Conservation (phyloP, 306 rosid genomes). For the Cucurbita maxima region DNA sequence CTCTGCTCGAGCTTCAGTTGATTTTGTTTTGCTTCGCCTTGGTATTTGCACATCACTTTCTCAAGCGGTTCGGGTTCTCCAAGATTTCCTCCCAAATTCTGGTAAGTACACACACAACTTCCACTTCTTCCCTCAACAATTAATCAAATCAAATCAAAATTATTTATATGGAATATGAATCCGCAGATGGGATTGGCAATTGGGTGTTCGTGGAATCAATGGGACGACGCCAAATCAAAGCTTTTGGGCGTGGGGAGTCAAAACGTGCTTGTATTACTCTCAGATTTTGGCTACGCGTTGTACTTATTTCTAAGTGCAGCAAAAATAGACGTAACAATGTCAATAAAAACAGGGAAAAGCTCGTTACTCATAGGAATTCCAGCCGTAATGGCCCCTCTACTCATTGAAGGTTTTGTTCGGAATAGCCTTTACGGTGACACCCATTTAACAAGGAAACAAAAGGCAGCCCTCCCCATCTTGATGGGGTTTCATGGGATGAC, state of each 20-base stretch:
- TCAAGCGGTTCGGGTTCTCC: conserved; percentile 37
- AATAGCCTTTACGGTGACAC: background rate
- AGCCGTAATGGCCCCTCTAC: conserved; percentile 2
- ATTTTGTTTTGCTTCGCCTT: conserved; percentile 20
- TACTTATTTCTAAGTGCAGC: conserved; percentile 34
- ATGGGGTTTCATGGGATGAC: background rate
- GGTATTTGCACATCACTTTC: conserved; percentile 7
- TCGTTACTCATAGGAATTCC: conserved; percentile 16
- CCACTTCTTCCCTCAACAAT: too few relatives aligned
- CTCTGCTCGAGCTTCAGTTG: conserved; percentile 37
- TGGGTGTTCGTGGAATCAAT: conserved; percentile 10
- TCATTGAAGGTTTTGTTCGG: background rate
- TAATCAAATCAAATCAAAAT: too few relatives aligned
- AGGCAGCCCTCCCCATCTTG: background rate
- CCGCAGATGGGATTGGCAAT: conserved; percentile 27
- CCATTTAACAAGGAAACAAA: background rate
- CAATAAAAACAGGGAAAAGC: conserved; percentile 22
- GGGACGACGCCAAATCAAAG: background rate
- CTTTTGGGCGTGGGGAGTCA: conserved; percentile 22
- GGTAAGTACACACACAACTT: conserved; percentile 15
- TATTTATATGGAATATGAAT: too few relatives aligned
- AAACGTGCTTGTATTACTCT: conserved; percentile 17
- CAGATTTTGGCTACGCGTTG: conserved; percentile 17
- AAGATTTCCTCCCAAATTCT: conserved; percentile 33
- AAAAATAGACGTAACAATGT: conserved; percentile 34